Conservation (phyloP, 1,139 yeast genomes). For the Tardiomyces depauwii region DNA sequence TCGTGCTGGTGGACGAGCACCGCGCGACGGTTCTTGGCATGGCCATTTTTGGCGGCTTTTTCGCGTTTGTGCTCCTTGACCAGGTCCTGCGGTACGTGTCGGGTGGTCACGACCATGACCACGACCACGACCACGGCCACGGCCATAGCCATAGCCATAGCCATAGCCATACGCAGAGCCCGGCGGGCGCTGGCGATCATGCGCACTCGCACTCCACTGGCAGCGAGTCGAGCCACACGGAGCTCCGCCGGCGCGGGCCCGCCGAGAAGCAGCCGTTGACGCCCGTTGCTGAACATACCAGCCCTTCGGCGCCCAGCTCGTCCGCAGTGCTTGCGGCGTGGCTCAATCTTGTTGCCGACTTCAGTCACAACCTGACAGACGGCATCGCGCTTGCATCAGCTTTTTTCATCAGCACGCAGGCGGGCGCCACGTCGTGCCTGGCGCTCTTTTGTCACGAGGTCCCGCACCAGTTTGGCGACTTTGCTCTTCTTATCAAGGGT, state of each 20-base stretch:
- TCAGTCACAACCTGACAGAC: constrained; percentile 59
- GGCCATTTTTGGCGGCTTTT: constrained; percentile 45
- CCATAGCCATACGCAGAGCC: constrained; percentile 15
- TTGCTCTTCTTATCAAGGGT: constrained; percentile 52
- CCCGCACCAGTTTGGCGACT: constrained; percentile 69
- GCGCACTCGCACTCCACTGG: constrained; percentile 3
- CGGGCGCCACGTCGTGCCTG: constrained; percentile 53
- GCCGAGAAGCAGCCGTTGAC: constrained; percentile 13
- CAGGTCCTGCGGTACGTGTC: constrained; percentile 41
- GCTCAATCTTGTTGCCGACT: constrained; percentile 51
- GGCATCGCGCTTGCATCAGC: constrained; percentile 61
- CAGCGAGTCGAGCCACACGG: constrained; percentile 4
- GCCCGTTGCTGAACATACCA: neutral
- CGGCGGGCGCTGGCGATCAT: constrained; percentile 11
- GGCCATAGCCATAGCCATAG: constrained; percentile 31
- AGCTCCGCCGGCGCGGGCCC: constrained; percentile 18
- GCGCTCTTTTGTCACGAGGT: constrained; percentile 63
- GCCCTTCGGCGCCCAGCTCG: constrained; percentile 10
- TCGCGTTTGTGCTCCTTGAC: constrained; percentile 45
- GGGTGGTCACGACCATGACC: constrained; percentile 25
- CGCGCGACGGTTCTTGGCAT: constrained; percentile 39
- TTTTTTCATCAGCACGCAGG: constrained; percentile 42
- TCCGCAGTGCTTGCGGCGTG: constrained; percentile 39
- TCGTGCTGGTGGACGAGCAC: constrained; percentile 38
- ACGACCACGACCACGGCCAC: constrained; percentile 27